Percentiles rank a stretch among this genome's conserved stretches.
Evolutionary conservation across 1,284 basidiomycete species (phyloP).

Genomic region (Retiboletus flavoniger): DNA sequence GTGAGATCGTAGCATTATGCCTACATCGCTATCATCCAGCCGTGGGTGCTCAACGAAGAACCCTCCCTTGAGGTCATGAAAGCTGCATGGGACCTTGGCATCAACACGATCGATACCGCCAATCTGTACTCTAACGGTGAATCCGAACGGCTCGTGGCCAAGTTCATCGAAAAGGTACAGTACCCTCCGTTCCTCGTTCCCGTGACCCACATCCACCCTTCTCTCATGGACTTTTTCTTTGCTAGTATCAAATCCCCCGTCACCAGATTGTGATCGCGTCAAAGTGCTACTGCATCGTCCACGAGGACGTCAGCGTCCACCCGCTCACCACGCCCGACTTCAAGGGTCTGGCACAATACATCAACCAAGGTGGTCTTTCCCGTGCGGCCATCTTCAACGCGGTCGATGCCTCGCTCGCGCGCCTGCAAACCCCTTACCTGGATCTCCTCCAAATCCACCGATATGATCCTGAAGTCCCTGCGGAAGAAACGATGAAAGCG

Average conservation of each 20-base stretch:
- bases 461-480: constrained; percentile 37
- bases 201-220: not conserved
- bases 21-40: constrained; percentile 13
- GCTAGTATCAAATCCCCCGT: constrained; percentile 53
- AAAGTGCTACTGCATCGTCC: constrained; percentile 36
- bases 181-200: too few species aligned
- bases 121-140: constrained; percentile 56
- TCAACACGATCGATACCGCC: constrained; percentile 55
- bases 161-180: constrained; percentile 49
- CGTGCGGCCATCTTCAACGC: constrained; percentile 46
- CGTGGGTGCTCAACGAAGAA: constrained; percentile 48
- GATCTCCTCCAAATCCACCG: constrained; percentile 49
- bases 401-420: constrained; percentile 42
- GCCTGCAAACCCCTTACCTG: constrained; percentile 45
- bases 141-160: constrained; percentile 46
- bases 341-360: constrained; percentile 33
- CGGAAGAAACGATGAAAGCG: constrained; percentile 47
- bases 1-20: not conserved
- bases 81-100: constrained; percentile 46
- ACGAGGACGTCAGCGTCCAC: constrained; percentile 7
- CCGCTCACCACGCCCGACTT: constrained; percentile 1
- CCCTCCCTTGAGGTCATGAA: constrained; percentile 41
- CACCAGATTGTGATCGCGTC: constrained; percentile 49
- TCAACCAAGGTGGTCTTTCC: constrained; percentile 47
- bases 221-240: not conserved